These are phyloP conservation scores for Zopfia rhizophila DNA, from an alignment of 2,329 filamentous ascomycete genomes.

Conservation along the genomic window DNA sequence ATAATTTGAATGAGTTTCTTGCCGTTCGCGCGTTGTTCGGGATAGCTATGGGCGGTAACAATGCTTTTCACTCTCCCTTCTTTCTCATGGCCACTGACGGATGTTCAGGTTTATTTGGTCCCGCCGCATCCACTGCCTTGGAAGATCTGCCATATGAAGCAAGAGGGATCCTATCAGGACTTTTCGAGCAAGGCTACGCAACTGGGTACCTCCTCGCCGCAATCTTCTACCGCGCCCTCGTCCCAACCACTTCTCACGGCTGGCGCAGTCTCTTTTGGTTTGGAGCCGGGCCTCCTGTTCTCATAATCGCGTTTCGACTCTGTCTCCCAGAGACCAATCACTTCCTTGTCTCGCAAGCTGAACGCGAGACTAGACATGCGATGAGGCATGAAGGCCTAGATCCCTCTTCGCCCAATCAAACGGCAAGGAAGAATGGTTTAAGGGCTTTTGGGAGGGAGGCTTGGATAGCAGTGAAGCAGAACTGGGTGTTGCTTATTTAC, in stretches of 20 bases:
- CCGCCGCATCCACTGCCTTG: slow-evolving; percentile 51
- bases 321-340: slow-evolving; percentile 36
- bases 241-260: slow-evolving; percentile 45
- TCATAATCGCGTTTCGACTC: slow-evolving; percentile 41
- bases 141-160: slow-evolving; percentile 54
- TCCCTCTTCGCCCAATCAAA: background rate
- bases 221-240: slow-evolving; percentile 48
- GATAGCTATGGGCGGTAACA: slow-evolving; percentile 50
- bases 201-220: slow-evolving; percentile 49
- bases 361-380: slow-evolving; percentile 30
- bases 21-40: slow-evolving; percentile 50
- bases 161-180: slow-evolving; percentile 49
- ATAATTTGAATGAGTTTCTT: slow-evolving; percentile 49
- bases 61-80: background rate
- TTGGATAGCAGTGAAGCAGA: slow-evolving; percentile 33
- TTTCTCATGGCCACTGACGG: slow-evolving; percentile 19
- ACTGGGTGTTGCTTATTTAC: slow-evolving; percentile 52
- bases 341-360: slow-evolving; percentile 33
- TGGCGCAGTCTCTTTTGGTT: slow-evolving; percentile 53
- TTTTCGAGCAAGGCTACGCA: slow-evolving; percentile 49
- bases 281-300: slow-evolving; percentile 47
- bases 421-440: slow-evolving; percentile 10
- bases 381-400: too few species aligned
- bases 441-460: slow-evolving; percentile 29
- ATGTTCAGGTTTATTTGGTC: slow-evolving; percentile 30